Conservation (phyloP, 495 filamentous ascomycete species). For the Wilcoxina mikolae region DNA sequence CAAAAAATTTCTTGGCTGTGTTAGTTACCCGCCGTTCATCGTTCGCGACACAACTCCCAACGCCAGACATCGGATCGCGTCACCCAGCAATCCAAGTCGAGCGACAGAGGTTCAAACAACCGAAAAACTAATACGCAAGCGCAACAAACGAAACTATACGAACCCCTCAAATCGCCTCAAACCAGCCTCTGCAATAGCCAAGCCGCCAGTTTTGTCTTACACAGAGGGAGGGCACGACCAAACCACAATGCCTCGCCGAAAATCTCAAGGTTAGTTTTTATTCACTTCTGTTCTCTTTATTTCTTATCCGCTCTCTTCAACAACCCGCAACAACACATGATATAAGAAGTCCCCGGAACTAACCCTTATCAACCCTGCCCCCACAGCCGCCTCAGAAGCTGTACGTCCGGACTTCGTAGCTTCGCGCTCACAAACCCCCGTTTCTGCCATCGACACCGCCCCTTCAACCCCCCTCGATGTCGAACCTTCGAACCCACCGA, state of each 20-base stretch:
- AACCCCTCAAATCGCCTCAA: too few species aligned
- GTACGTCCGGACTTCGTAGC: neutral
- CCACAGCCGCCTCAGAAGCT: constrained; percentile 1
- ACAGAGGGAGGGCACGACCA: too few species aligned
- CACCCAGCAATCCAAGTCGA: too few species aligned
- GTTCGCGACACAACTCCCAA: too few species aligned
- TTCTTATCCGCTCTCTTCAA: neutral
- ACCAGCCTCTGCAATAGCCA: too few species aligned
- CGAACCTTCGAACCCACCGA: constrained; percentile 17
- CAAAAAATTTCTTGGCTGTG: too few species aligned
- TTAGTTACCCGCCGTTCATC: too few species aligned
- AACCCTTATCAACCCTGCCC: neutral
- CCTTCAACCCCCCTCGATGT: neutral
- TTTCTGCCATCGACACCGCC: constrained; percentile 9
- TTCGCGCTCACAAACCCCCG: constrained; percentile 10
- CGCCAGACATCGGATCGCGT: too few species aligned
- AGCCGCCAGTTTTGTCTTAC: too few species aligned
- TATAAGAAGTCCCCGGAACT: neutral
- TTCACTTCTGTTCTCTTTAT: neutral
- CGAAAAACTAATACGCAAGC: too few species aligned
- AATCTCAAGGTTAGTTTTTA: neutral
- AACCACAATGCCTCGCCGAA: neutral
- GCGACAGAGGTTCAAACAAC: too few species aligned
- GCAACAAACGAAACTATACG: too few species aligned
- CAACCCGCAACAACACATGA: neutral